Evolutionary conservation across 129 eudicot species (phyloP), one percentile per base, ranked within the genome.

Genomic region (Cynara cardunculus): DNA sequence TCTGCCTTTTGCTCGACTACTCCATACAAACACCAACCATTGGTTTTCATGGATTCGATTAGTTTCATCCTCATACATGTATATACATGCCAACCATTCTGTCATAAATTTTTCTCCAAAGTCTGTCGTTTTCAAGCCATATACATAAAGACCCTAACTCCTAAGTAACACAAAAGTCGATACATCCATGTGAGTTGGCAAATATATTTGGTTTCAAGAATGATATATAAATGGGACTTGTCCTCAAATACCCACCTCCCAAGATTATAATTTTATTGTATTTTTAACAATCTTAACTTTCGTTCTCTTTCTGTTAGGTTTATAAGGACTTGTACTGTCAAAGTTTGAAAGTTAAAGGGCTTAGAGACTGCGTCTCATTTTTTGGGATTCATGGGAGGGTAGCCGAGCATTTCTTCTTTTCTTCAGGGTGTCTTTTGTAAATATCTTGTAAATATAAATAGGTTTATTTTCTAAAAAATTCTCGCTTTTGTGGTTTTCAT

Each of bases 1-100:
- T 71, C 19, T 72, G 14, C 34, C 82, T 83, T 83, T 83, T 71
- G 72, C 74, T 69, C 4, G 79, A 83, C 37, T 83, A 37, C 73
- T 77, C 69, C 46, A 37, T 41, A 56, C 82, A 71, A 77, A 71
- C 74, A 78, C 30, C 69, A 77, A 22, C 74, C 56, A 8, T 61
- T 27, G 71, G 68, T 62, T 71, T 24, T 75, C 44, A 67, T 14
- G 66, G 37, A 35, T 83, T 83, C 84, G 25, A 77, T 39, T 72
- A 75, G 69, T 31, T 72, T 26, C 73, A 22, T 28, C 53, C 62
- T 75, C 34, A 34, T 56, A 70, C 5, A 1, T 2, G 10, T 44
- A 68, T 70, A 75, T 75, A 75, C 32, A 68, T 34, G 19, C 21
- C 68, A 37, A 13, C 11, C 12, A 2, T 46, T 71, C 19, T 49